These are phyloP conservation scores for Aspergillus ostianus DNA, from an alignment of 495 filamentous ascomycete species.

Conservation along the genomic window DNA sequence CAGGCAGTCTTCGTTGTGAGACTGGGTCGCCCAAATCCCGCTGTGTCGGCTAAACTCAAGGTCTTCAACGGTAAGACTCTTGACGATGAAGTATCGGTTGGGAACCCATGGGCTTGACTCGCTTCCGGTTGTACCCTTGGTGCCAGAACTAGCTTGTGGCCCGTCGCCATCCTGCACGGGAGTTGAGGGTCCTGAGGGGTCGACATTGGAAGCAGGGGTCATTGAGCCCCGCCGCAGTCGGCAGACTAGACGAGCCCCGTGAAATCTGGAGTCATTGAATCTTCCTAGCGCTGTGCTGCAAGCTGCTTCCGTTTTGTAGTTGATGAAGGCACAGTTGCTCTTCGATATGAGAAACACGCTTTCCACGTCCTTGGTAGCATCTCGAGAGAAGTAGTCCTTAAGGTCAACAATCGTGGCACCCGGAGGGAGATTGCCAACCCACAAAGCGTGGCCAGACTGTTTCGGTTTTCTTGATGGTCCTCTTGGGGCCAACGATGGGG, in stretches of 20 bases:
- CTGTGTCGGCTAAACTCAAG: conserved; percentile 86
- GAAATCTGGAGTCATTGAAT: conserved; percentile 90
- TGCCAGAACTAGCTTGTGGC: conserved; percentile 4
- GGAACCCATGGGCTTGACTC: conserved; percentile 26
- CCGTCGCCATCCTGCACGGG: conserved; percentile 7
- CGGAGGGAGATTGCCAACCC: conserved; percentile 93
- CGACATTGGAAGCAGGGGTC: conserved; percentile 29
- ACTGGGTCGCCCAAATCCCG: conserved; percentile 91
- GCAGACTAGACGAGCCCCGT: conserved; percentile 88
- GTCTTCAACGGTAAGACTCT: conserved; percentile 93
- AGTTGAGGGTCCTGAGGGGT: conserved; percentile 14
- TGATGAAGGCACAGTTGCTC: conserved; percentile 97
- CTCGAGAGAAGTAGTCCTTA: conserved; percentile 87
- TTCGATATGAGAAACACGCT: conserved; percentile 95
- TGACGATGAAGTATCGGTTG: conserved; percentile 88
- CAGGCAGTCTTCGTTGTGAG: conserved; percentile 81
- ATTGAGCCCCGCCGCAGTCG: conserved; percentile 65
- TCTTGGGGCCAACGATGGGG: conserved; percentile 47
- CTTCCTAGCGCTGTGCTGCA: conserved; percentile 76
- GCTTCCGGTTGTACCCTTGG: neutral
- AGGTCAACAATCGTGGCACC: conserved; percentile 74
- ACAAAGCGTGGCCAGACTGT: conserved; percentile 90
- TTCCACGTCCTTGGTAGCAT: conserved; percentile 74
- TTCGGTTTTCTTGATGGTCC: conserved; percentile 92
- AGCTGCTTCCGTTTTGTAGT: conserved; percentile 79